Evolutionary conservation across 2,329 filamentous ascomycete species (phyloP), one percentile per base, ranked within the genome.

Genomic region (Westerdykella ornata): DNA sequence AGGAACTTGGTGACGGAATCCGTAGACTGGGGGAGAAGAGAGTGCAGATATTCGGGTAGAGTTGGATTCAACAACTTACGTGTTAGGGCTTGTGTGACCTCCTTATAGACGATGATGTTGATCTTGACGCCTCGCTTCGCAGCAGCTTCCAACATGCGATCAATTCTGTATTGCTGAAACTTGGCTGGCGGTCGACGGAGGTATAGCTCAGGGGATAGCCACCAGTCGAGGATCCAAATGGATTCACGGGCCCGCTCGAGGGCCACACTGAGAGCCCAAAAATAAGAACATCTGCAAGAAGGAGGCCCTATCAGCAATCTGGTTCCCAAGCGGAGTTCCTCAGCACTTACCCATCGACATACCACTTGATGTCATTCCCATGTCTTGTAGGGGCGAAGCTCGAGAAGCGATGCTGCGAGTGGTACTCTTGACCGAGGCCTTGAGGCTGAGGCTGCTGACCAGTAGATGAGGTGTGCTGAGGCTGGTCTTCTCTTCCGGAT

Each of bases 41-140:
- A 70, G 53, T 70, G 65, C 35, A 72, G 61, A 49, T 70, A 69
- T 38, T 64, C 49, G 41, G 69, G 67, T 18, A 72, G 44, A 30
- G 56, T 56, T 46, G 69, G 69, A 56, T 62, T 66, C 17, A 63
- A 45, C 39, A 55, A 79, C 83, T 76, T 74, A 87, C 84, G 72
- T 31, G 85, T 88, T 56, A 94, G 68, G 30, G 87, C 85, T 57
- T 87, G 83, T 3, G 84, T 80, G 18, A 73, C 70, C 68, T 96
- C 89, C 68, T 94, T 95, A 70, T 95, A 95, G 9, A 95, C 86
- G 39, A 95, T 88, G 38, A 94, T 75, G 54, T 89, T 84, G 53
- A 95, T 74, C 53, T 84, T 80, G 35, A 95, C 88, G 32, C 88
- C 89, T 33, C 88, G 79, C 66, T 90, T 77, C 18, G 89, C 88